Evolutionary conservation across 176 grass and related monocot genomes (phyloP).

Genomic region (Puya raimondii): DNA sequence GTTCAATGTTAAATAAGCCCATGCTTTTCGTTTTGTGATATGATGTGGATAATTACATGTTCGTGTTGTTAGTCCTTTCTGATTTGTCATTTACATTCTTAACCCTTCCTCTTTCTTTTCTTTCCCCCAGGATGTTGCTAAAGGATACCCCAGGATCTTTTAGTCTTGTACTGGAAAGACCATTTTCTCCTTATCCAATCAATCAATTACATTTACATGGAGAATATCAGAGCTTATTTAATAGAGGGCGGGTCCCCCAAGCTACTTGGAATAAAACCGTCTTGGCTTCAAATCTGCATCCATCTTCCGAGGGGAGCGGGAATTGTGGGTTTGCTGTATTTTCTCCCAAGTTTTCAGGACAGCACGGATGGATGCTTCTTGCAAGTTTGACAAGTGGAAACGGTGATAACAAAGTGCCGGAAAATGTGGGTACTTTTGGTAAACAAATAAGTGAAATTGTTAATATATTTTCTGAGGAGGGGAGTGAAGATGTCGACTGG

Average conservation of each 20-base stretch:
- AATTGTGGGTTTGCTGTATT: slow-evolving; percentile 75
- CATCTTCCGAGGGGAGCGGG: slow-evolving; percentile 24
- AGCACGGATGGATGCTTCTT: slow-evolving; percentile 52
- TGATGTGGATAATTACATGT: not conserved
- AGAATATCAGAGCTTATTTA: slow-evolving; percentile 68
- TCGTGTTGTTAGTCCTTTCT: too few relatives aligned
- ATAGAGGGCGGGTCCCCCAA: slow-evolving; percentile 62
- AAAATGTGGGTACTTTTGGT: slow-evolving; percentile 27
- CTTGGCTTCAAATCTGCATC: slow-evolving; percentile 28
- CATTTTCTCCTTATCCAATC: slow-evolving; percentile 81
- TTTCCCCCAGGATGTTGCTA: slow-evolving; percentile 43
- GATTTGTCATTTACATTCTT: not conserved
- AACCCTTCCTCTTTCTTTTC: slow-evolving; percentile 10
- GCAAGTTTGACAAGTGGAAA: slow-evolving; percentile 36
- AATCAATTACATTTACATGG: slow-evolving; percentile 69
- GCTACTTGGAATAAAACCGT: slow-evolving; percentile 56
- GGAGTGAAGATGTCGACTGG: slow-evolving; percentile 56
- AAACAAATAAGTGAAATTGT: slow-evolving; percentile 53
- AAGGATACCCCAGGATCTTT: slow-evolving; percentile 42
- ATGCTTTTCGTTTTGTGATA: slow-evolving; percentile 7
- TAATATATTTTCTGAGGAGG: slow-evolving; percentile 61
- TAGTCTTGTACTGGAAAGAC: slow-evolving; percentile 90
- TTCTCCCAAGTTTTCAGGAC: slow-evolving; percentile 58
- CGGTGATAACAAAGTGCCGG: slow-evolving; percentile 5
- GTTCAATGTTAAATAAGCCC: slow-evolving; percentile 24